Evolutionary conservation across 768 basidiomycete genomes (phyloP), one percentile per base, ranked within the genome.

Genomic region (Termitomyces sp.): DNA sequence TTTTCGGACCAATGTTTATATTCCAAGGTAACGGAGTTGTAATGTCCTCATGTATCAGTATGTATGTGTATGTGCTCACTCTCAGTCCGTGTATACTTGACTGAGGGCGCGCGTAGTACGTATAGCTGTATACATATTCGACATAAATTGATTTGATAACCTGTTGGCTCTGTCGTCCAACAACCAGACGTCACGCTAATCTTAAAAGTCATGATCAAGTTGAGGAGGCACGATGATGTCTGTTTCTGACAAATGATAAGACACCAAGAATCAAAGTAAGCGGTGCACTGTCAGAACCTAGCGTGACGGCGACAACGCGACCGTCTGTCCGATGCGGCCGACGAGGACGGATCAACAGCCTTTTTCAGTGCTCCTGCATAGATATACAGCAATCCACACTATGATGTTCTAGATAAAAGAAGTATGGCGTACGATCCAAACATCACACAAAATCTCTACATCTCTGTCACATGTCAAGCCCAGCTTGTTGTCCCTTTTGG

Each of bases 401-500:
- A 29, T 16, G 12, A 18, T 18, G 28, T 28, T 34, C 9, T 16
- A 50, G 48, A 29, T 0, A 18, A 36, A 36, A 18, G 8, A 36
- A 51, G 16, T 26, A 51, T 51, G 22, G 5, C 18, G 20, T 24
- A 36, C 34, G 16, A 50, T 24, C n/a, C 12, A 7, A 4, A 22
- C 22, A 16, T 5, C 18, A 15, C 22, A 22, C 33, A 24, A 50
- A 33, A 50, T 34, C 20, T 16, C 16, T 16, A 50, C 33, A 50
- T 50, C 52, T 41, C 61, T 24, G 42, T 50, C 31, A 62, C 33
- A 62, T 56, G 5, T 62, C 61, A 54, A 6, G 45, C 42, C 26
- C 47, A 46, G 18, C 24, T 62, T 82, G 77, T 63, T 51, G 34
- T 56, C 37, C 73, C 73, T 63, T 87, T 87, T 1, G 85, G 84